Evolutionary conservation across 2,329 filamentous ascomycete species (phyloP), one percentile per base, ranked within the genome.

Genomic region (Tothia fuscella): DNA sequence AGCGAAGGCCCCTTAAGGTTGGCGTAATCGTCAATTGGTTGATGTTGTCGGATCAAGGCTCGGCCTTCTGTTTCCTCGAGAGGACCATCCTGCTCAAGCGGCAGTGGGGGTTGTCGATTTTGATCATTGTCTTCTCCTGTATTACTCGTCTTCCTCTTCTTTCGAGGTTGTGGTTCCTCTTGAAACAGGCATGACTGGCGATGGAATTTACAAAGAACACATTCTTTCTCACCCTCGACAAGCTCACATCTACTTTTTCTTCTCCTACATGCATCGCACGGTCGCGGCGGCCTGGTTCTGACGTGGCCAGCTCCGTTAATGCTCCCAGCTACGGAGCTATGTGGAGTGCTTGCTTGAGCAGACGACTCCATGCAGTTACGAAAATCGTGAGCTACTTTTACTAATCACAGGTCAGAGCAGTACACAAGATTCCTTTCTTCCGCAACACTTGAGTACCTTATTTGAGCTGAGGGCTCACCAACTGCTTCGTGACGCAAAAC

Each of bases 171-270:
- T 50, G 80, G 80, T 55, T 78, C 80, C 41, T 74, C 72, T 32
- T 72, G 63, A 53, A 82, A 72, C 21, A 80, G 82, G 59, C 81
- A 85, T 44, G 79, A 74, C 52, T 78, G 70, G 40, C 71, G 72
- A 56, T 74, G 74, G 53, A 74, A 72, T 52, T 76, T 73, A 57
- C 81, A 86, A 42, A 79, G 68, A 46, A 79, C 66, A 57, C 81
- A 86, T 44, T 65, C 65, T 20, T 64, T 65, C 47, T 78, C 73
- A 48, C 76, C 77, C 52, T 82, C 78, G 48, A 78, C 73, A 56
- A 78, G 68, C 48, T 81, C 72, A 61, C 81, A 85, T 61, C 74
- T 73, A 49, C 72, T 72, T 53, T 78, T 76, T 47, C 77, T 71
- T 54, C 70, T 70, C 44, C 74, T 67, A 58, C 81, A 85, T 30